A percentile compares a stretch with the other conserved stretches of the same genome.
These are phyloP conservation scores for Lyophyllum shimeji DNA, from an alignment of 768 basidiomycete species.

Conservation along the genomic window DNA sequence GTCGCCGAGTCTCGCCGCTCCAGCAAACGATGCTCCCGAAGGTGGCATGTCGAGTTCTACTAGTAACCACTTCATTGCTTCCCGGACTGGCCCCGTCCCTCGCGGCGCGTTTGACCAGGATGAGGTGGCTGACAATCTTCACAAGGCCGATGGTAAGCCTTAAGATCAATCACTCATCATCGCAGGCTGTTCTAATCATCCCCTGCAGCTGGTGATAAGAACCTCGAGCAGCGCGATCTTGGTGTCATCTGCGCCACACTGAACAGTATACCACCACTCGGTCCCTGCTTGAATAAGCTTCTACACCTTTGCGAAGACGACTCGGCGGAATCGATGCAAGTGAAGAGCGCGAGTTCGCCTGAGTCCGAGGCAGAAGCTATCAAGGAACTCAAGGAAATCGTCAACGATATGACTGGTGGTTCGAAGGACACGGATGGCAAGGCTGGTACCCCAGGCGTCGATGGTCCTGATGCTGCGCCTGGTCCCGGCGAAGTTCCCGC, in stretches of 20 bases:
- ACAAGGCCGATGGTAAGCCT: not conserved
- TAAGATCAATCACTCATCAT: not conserved
- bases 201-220: not conserved
- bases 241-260: no score
- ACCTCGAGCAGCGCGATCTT: not conserved
- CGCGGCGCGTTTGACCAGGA: slow-evolving; percentile 12
- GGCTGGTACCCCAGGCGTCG: not conserved
- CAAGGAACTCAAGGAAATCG: not conserved
- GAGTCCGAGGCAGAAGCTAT: not conserved
- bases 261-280: not conserved
- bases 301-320: not conserved
- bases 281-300: not conserved
- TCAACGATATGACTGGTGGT: not conserved
- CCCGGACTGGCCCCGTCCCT: slow-evolving; percentile 11
- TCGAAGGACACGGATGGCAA: not conserved
- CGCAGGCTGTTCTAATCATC: not conserved
- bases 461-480: not conserved
- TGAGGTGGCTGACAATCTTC: slow-evolving; percentile 1
- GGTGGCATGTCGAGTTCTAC: slow-evolving; percentile 22
- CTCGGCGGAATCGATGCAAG: not conserved
- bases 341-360: not conserved
- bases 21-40: slow-evolving; percentile 31
- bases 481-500: not conserved
- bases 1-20: slow-evolving; percentile 45
- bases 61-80: slow-evolving; percentile 19